phyloP scores from a whole-genome alignment of 192 early-diverging fungal genomes.

The Entomortierella parvispora region DNA sequence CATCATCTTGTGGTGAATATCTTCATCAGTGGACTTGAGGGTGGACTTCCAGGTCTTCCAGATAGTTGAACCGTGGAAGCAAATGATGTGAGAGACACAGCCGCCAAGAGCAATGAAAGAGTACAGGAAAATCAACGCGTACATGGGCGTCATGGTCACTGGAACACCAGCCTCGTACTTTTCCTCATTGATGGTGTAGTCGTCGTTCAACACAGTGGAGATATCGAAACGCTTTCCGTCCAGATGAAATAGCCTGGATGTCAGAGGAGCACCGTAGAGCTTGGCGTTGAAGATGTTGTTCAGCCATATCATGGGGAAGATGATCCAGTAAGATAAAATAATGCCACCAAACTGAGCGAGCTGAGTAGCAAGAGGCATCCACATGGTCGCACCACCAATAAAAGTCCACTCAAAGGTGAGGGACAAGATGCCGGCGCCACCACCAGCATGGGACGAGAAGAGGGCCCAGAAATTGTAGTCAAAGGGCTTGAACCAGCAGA shows the following conservation, averaged over 20 bases:
- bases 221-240: slow-evolving; percentile 17
- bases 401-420: slow-evolving; percentile 75
- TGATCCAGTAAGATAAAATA: slow-evolving; percentile 73
- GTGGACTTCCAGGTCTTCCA: slow-evolving; percentile 58
- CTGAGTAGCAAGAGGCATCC: slow-evolving; percentile 26
- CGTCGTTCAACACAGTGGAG: slow-evolving; percentile 57
- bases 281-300: slow-evolving; percentile 50
- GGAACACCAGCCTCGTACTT: slow-evolving; percentile 56
- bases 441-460: slow-evolving; percentile 7
- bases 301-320: slow-evolving; percentile 72
- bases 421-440: slow-evolving; percentile 72
- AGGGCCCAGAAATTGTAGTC: slow-evolving; percentile 28
- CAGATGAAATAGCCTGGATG: slow-evolving; percentile 6
- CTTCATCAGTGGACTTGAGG: slow-evolving; percentile 25
- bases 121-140: slow-evolving; percentile 57
- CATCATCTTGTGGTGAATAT: slow-evolving; percentile 53
- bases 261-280: slow-evolving; percentile 4
- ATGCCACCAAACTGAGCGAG: slow-evolving; percentile 65
- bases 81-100: slow-evolving; percentile 62
- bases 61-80: slow-evolving; percentile 72
- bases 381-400: slow-evolving; percentile 24
- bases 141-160: slow-evolving; percentile 56
- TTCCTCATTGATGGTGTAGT: slow-evolving; percentile 59
- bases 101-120: slow-evolving; percentile 62
- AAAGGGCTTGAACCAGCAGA: slow-evolving; percentile 25